These are phyloP conservation scores for Lippia alba DNA, from an alignment of 305 asterid species.

Conservation along the genomic window DNA sequence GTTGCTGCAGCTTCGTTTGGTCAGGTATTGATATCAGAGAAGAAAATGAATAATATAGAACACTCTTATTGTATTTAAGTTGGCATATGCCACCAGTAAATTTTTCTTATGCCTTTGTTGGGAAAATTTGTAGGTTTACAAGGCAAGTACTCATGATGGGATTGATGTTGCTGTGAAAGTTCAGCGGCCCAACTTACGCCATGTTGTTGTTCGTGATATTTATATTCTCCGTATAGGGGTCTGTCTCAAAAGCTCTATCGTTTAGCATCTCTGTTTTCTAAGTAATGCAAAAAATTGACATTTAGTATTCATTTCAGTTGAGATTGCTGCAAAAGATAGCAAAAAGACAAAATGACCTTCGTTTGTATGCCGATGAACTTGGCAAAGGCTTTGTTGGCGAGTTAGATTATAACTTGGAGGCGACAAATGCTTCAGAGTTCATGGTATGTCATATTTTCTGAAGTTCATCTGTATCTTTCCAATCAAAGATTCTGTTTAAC, in stretches of 20 bases:
- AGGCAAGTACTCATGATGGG: constrained; percentile 79
- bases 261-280: constrained; percentile 20
- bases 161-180: constrained; percentile 94
- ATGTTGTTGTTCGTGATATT: constrained; percentile 83
- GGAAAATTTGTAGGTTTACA: constrained; percentile 69
- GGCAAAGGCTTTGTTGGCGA: constrained; percentile 96
- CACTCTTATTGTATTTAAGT: constrained; percentile 5
- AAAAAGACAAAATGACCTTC: constrained; percentile 82
- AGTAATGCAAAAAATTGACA: constrained; percentile 34
- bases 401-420: constrained; percentile 94
- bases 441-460: constrained; percentile 49
- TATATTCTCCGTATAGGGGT: constrained; percentile 95
- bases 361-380: constrained; percentile 94
- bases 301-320: constrained; percentile 59
- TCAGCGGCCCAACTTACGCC: constrained; percentile 89
- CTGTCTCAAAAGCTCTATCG: constrained; percentile 41
- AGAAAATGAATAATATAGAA: constrained; percentile 23
- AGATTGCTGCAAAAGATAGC: constrained; percentile 83
- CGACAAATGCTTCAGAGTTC: constrained; percentile 85
- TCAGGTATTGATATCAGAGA: constrained; percentile 58
- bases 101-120: constrained; percentile 28
- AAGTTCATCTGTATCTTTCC: constrained; percentile 29
- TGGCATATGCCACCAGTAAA: constrained; percentile 15
- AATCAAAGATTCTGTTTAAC: constrained; percentile 27
- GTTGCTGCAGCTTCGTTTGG: constrained; percentile 99